Conservation (phyloP, 257 asterid species). For the Solanum medicagineum region DNA sequence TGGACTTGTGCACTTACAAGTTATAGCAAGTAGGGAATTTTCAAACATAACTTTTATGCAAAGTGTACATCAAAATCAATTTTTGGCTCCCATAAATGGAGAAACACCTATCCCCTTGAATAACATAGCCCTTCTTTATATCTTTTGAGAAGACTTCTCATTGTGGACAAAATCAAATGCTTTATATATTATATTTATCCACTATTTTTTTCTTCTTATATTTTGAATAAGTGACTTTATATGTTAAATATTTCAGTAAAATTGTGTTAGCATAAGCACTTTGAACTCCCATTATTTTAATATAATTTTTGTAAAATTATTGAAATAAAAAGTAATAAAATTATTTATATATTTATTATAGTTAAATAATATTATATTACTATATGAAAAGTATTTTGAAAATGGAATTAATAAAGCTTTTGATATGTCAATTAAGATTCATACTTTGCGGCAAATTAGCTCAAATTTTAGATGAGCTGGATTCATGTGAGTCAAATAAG, state of each 20-base stretch:
- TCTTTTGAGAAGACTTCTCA: not conserved
- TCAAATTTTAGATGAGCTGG: not conserved
- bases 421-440: not conserved
- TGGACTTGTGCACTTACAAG: not conserved
- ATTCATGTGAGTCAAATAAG: not conserved
- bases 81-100: not conserved
- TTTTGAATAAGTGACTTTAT: too few relatives aligned
- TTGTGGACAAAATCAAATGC: not conserved
- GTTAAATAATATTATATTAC: not conserved
- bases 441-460: not conserved
- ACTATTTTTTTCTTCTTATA: too few relatives aligned
- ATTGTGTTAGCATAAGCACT: not conserved
- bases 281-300: too few relatives aligned
- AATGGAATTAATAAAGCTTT: not conserved
- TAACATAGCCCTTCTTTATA: not conserved
- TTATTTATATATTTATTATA: not conserved
- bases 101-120: not conserved
- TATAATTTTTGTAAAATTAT: too few relatives aligned
- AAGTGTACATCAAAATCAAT: not conserved
- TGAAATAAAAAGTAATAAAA: too few relatives aligned
- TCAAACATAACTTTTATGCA: not conserved
- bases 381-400: not conserved
- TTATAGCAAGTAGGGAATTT: not conserved
- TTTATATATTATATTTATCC: not conserved
- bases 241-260: too few relatives aligned